Base-by-base conservation (phyloP, 1,284 basidiomycete species). In the Sphaerobolus stellatus region DNA sequence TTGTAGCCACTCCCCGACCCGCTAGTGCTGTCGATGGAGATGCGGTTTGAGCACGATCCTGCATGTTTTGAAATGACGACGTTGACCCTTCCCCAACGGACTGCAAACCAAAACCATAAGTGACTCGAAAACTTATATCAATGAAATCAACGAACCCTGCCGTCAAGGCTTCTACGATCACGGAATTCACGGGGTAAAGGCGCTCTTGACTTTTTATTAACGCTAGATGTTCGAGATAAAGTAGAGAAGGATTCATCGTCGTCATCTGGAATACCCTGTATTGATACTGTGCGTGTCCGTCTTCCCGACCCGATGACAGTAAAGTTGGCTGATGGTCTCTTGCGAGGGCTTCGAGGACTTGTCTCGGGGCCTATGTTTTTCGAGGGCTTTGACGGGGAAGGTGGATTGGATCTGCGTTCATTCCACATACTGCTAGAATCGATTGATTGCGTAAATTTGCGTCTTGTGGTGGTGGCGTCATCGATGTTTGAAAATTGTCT, bases 61-160 rank as follows among this genome's bases (percentile, higher is more conserved):
- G 48, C 16, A 31, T 50, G 20, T 9, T 33, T 18, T 40, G 48
- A 16, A n/a, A n/a, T n/a, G n/a, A 25, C 28, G 24, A 29, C 13
- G 38, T 43, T n/a, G 36, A 49, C 43, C 22, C 46, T 52, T 46
- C 58, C 45, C 47, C 50, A 27, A 48, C 38, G 9, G 44, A 52
- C 25, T n/a, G 48, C 24, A 24, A n/a, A 38, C n/a, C 3, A 38
- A 22, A 38, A 22, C 3, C 22, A n/a, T 3, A 54, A 24, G n/a
- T 20, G 18, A 20, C 16, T 16, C 24, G 3, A 8, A 30, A 5
- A 33, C 25, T 14, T 36, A 46, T 25, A 31, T 11, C 16, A 43
- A 40, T 22, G 27, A 51, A n/a, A 6, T 5, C 6, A 71, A 14
- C 74, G 33, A 56, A 83, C 81, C 68, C 71, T 72, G 56, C 73